phyloP scores from a whole-genome alignment of 75 land plant species.

The Cryptomeria japonica region DNA sequence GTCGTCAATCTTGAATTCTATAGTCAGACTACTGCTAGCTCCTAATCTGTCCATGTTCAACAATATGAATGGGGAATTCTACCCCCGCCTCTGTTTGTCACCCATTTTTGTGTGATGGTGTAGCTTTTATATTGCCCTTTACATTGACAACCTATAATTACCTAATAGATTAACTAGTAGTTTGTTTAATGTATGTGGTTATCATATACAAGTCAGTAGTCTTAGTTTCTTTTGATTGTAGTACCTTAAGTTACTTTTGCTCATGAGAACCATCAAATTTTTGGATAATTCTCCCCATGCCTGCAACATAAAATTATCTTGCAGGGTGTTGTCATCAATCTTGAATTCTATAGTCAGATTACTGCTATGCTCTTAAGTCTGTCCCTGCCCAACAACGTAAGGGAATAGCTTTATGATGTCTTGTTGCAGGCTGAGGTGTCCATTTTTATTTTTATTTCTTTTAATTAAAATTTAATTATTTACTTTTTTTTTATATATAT shows the following conservation, averaged over 20 bases:
- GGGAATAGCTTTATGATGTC: not conserved
- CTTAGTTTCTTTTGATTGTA: too few relatives aligned
- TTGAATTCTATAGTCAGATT: not conserved
- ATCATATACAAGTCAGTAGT: too few relatives aligned
- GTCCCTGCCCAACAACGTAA: too few relatives aligned
- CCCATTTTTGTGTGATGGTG: not conserved
- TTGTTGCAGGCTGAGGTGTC: not conserved
- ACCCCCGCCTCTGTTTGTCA: too few relatives aligned
- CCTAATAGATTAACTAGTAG: not conserved
- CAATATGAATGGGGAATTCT: not conserved
- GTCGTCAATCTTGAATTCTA: not conserved
- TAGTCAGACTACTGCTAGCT: not conserved
- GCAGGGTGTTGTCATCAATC: not conserved
- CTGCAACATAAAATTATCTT: not conserved
- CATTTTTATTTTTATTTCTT: not conserved
- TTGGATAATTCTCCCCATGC: not conserved
- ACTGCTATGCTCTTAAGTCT: not conserved
- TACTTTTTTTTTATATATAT: too few relatives aligned
- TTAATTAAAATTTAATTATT: too few relatives aligned
- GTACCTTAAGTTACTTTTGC: too few relatives aligned
- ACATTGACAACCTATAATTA: not conserved
- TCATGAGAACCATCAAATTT: too few relatives aligned
- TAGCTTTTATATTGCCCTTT: not conserved
- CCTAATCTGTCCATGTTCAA: not conserved
- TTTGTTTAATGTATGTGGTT: not conserved